phyloP scores from a whole-genome alignment of 306 rosid genomes.

The Hylodesmum podocarpum region DNA sequence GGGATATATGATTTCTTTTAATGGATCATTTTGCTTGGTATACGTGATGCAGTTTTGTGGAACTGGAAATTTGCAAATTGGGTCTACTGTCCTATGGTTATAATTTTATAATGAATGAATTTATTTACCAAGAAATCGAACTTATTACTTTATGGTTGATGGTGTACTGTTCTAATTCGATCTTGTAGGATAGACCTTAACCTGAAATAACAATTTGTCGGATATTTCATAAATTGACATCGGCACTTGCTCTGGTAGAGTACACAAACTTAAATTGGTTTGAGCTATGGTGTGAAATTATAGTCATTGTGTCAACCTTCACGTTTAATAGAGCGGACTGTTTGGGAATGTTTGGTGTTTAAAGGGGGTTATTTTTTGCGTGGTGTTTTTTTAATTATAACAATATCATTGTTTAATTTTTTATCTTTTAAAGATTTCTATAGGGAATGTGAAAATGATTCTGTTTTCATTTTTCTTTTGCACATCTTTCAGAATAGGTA shows the following conservation, averaged over 20 bases:
- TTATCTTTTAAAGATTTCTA: too few species aligned
- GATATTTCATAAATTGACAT: neutral
- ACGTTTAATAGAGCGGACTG: neutral
- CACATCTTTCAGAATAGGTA: neutral
- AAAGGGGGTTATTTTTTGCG: neutral
- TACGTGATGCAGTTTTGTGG: neutral
- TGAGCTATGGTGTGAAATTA: neutral
- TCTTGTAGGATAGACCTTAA: neutral
- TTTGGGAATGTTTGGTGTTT: neutral
- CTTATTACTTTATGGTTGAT: neutral
- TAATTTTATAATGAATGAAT: neutral
- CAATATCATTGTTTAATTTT: neutral
- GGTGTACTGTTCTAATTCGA: neutral
- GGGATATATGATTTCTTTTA: slow-evolving; percentile 6
- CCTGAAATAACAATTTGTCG: neutral
- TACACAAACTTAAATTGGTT: neutral
- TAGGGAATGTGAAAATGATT: neutral
- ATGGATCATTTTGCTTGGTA: neutral
- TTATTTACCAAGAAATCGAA: neutral
- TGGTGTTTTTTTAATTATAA: neutral
- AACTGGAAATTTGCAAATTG: neutral
- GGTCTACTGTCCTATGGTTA: neutral
- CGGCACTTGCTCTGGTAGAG: neutral
- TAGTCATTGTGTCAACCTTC: neutral
- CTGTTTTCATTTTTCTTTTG: neutral